Percentiles rank a stretch among this genome's conserved stretches.
These are phyloP conservation scores for Mycena polygramma DNA, from an alignment of 768 basidiomycete species.

Conservation along the genomic window DNA sequence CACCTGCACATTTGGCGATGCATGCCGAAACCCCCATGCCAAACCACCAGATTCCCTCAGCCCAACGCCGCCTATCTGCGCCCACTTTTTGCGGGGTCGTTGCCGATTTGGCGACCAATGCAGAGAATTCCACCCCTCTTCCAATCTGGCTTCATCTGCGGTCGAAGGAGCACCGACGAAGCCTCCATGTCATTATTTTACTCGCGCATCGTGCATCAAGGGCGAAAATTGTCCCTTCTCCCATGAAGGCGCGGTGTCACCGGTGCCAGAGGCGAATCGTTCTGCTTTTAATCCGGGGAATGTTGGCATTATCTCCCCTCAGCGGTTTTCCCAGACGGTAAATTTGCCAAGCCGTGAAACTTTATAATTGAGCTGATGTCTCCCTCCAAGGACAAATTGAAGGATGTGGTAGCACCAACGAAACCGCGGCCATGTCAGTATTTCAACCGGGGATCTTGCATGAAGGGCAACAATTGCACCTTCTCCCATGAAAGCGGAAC, in stretches of 20 bases:
- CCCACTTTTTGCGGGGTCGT: slow-evolving; percentile 12
- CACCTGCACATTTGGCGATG: slow-evolving; percentile 13
- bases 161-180: not conserved
- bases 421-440: slow-evolving; percentile 1
- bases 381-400: too few relatives aligned
- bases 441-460: slow-evolving; percentile 17
- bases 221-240: slow-evolving; percentile 16
- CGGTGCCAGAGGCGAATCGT: not conserved
- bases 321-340: too few relatives aligned
- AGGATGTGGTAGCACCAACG: too few relatives aligned
- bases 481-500: not conserved
- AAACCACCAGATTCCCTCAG: not conserved
- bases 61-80: not conserved
- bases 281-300: too few relatives aligned
- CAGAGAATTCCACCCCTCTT: slow-evolving; percentile 6
- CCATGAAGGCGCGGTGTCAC: slow-evolving; percentile 1
- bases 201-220: slow-evolving; percentile 10
- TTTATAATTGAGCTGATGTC: too few relatives aligned
- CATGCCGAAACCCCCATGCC: slow-evolving; percentile 10
- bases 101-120: slow-evolving; percentile 29
- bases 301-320: too few relatives aligned
- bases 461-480: not conserved
- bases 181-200: slow-evolving; percentile 11
- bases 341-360: too few relatives aligned
- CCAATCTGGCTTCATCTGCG: not conserved